phyloP scores from a whole-genome alignment of 2,329 filamentous ascomycete species.

The Iodosphaeria phyllophila region DNA sequence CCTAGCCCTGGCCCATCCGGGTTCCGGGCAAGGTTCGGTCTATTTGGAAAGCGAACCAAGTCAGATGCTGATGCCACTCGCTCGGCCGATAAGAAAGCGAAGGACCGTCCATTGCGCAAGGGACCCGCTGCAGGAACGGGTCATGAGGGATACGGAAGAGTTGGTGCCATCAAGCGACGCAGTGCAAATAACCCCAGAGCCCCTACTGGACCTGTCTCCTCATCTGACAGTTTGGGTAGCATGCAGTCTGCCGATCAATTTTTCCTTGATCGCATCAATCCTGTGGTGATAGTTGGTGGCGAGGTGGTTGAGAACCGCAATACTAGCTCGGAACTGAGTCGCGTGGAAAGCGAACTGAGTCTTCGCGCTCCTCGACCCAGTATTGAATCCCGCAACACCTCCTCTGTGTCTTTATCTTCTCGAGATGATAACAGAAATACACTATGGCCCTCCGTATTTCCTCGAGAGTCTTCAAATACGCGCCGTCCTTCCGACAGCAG shows the following conservation, averaged over 20 bases:
- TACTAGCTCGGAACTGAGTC: constrained; percentile 24
- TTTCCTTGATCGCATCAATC: constrained; percentile 41
- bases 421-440: constrained; percentile 22
- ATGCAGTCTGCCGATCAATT: constrained; percentile 32
- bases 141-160: constrained; percentile 65
- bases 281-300: constrained; percentile 47
- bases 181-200: constrained; percentile 38
- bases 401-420: constrained; percentile 21
- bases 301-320: constrained; percentile 43
- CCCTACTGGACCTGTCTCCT: constrained; percentile 23
- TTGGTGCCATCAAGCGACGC: constrained; percentile 41
- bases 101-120: constrained; percentile 42
- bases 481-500: constrained; percentile 36
- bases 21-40: constrained; percentile 49
- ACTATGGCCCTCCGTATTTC: constrained; percentile 34
- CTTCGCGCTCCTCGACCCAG: constrained; percentile 20
- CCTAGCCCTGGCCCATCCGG: constrained; percentile 38
- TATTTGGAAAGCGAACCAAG: constrained; percentile 61
- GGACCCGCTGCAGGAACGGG: constrained; percentile 85
- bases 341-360: constrained; percentile 32
- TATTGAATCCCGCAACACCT: constrained; percentile 22
- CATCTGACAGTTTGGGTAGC: constrained; percentile 30
- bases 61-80: constrained; percentile 30
- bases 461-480: constrained; percentile 15
- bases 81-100: constrained; percentile 32